These are phyloP conservation scores for Eutypa lata DNA, from an alignment of 2,329 filamentous ascomycete genomes.

Conservation along the genomic window DNA sequence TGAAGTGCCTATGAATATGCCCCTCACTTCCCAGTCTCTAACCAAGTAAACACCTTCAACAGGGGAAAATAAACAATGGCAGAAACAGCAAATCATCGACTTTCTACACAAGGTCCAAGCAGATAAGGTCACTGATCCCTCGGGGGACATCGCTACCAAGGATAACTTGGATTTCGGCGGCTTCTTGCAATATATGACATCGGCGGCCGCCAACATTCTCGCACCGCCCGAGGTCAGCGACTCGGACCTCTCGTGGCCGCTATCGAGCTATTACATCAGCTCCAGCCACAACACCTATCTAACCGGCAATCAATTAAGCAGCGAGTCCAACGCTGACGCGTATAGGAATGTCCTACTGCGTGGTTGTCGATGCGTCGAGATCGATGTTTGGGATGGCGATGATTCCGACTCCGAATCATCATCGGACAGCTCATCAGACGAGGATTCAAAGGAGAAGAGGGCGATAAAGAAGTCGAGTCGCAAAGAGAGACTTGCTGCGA, in stretches of 20 bases:
- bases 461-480: slow-evolving; percentile 60
- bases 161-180: slow-evolving; percentile 42
- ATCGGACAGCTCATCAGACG: slow-evolving; percentile 55
- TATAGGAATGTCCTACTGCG: slow-evolving; percentile 82
- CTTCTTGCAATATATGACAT: slow-evolving; percentile 57
- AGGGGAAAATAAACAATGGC: slow-evolving; percentile 41
- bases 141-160: slow-evolving; percentile 26
- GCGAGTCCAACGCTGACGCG: slow-evolving; percentile 80
- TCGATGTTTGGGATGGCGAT: slow-evolving; percentile 92
- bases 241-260: slow-evolving; percentile 65
- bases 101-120: slow-evolving; percentile 48
- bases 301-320: slow-evolving; percentile 82
- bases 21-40: slow-evolving; percentile 34
- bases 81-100: slow-evolving; percentile 38
- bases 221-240: slow-evolving; percentile 31
- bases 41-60: slow-evolving; percentile 43
- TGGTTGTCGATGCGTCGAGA: slow-evolving; percentile 87
- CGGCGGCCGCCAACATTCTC: slow-evolving; percentile 40
- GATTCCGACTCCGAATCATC: slow-evolving; percentile 67
- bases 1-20: slow-evolving; percentile 12
- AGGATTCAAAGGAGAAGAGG: slow-evolving; percentile 41
- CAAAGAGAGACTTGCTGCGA: slow-evolving; percentile 64
- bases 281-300: slow-evolving; percentile 96
- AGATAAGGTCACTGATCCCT: slow-evolving; percentile 28
- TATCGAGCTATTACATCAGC: slow-evolving; percentile 90